Evolutionary conservation across 2,329 filamentous ascomycete genomes (phyloP).

Genomic region (Sclerotinia borealis): DNA sequence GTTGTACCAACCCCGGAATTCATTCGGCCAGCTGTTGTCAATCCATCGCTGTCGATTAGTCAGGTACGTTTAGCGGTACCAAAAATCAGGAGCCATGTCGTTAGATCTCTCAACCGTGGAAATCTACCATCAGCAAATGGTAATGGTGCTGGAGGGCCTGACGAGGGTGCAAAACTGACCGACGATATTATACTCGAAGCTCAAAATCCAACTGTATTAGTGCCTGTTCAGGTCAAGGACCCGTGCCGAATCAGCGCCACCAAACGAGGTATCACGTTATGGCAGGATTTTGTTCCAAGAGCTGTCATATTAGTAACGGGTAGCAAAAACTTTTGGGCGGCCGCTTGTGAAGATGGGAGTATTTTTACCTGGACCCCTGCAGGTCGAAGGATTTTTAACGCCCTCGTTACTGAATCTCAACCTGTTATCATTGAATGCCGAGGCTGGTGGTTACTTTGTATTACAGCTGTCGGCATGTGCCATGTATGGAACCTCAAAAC

Average conservation of each 20-base stretch:
- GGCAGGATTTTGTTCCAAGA: conserved; percentile 89
- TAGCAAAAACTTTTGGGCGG: conserved; percentile 86
- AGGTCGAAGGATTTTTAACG: conserved; percentile 76
- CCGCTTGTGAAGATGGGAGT: conserved; percentile 86
- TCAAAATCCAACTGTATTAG: conserved; percentile 64
- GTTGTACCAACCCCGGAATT: conserved; percentile 71
- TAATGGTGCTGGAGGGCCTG: conserved; percentile 38
- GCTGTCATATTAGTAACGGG: conserved; percentile 86
- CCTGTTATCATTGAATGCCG: conserved; percentile 90
- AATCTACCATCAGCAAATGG: conserved; percentile 37
- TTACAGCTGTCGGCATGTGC: conserved; percentile 81
- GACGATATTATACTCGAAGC: conserved; percentile 81
- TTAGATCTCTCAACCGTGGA: conserved; percentile 71
- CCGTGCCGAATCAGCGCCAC: conserved; percentile 78
- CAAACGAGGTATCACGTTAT: conserved; percentile 73
- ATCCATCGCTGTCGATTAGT: conserved; percentile 72
- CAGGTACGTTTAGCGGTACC: conserved; percentile 84
- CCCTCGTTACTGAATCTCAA: conserved; percentile 82
- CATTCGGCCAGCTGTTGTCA: conserved; percentile 80
- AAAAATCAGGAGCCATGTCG: conserved; percentile 74
- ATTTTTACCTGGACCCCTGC: conserved; percentile 90
- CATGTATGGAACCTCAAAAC: conserved; percentile 91
- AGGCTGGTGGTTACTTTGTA: conserved; percentile 81
- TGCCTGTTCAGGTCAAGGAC: conserved; percentile 57
- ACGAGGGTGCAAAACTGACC: conserved; percentile 56